Evolutionary conservation across 306 rosid species (phyloP), one percentile per base, ranked within the genome.

Genomic region (Hippophae tibetana): DNA sequence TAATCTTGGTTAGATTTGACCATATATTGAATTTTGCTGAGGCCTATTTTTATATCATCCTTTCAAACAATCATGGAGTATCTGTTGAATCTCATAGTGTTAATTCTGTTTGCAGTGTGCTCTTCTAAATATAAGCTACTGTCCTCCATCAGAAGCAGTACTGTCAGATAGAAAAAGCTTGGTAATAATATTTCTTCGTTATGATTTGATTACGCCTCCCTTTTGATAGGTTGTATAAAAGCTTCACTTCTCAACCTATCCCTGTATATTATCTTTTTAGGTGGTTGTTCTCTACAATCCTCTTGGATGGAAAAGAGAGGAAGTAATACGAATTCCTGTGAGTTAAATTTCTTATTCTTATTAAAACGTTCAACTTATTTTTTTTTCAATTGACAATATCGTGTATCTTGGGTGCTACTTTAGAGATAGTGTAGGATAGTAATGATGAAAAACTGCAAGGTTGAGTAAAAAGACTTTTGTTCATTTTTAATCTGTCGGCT

Each of bases 231-330:
- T 43, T 52, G 4, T 41, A 31, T 6, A 6, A 9, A 12, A 27
- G 44, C 2, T 40, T 57, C 23, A 9, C 43, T 8, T 43, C 14
- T 27, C 66, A 59, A 7, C 45, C 54, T n/a, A 55, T 46, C 26
- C 1, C 49, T 4, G 11, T 13, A 23, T 18, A 48, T 52, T 58
- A 31, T 2, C 51, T 46, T 54, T 73, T 49, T 54, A 90, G 97
- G 85, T 82, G 18, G 81, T 86, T 64, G 76, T 90, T 2, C 63
- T 81, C 77, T 90, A 86, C 69, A 90, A 86, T 79, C 67, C 97
- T 43, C 74, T 90, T 4, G 97, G 97, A 67, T 84, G 95, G 95
- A 81, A 79, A 73, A 79, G 97, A 81, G 84, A 86, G 69, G 87
- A 90, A 69, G 78, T 84, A 49, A 72, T 90, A 58, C 79, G 89